Base-by-base conservation (phyloP, 768 basidiomycete species). In the Boletus reticuloceps region DNA sequence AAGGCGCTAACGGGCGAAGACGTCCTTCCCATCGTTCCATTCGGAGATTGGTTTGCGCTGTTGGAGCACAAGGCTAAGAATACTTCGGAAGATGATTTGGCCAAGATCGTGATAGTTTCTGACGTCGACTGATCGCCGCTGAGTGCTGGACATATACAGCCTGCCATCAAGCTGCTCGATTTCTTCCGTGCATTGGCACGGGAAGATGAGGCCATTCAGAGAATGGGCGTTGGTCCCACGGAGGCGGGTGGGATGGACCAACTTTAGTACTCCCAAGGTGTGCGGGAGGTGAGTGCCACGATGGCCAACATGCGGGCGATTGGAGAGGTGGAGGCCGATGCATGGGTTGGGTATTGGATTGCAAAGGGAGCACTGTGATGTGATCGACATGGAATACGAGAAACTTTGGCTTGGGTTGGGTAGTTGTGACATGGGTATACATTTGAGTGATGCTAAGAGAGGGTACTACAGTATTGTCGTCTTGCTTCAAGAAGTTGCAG, bases 151-250 rank as follows among this genome's bases (percentile, higher is more conserved):
- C 10, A 27, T 27, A 27, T 27, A 13, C 20, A 74, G 73, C 74
- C 74, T 22, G 72, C 64, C 1, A 64, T 73, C 49, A 73, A 75
- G 51, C 43, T 75, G 3, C 59, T 75, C 22, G 66, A 68, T 51
- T n/a, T n/a, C n/a, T 70, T 72, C 63, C 71, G 68, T 8, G 34
- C 19, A 17, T 51, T 70, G 50, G 50, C 63, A 6, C 42, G 39
- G 0, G 62, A 57, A 9, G 67, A 74, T 38, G 22, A 53, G 6
- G 55, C 53, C 1, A 29, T 43, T 6, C 55, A 54, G 17, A 12
- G 11, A 0, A 2, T 5, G 0, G 53, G 40, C 1, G 8, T 25
- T 1, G 31, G 10, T 20, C 3, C 27, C 5, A 50, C 52, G 8
- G 68, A 69, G 41, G 58, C 56, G 3, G 67, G 46, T 0, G 68